phyloP scores from a whole-genome alignment of 2,329 filamentous ascomycete genomes.

The Fonsecaea monophora region DNA sequence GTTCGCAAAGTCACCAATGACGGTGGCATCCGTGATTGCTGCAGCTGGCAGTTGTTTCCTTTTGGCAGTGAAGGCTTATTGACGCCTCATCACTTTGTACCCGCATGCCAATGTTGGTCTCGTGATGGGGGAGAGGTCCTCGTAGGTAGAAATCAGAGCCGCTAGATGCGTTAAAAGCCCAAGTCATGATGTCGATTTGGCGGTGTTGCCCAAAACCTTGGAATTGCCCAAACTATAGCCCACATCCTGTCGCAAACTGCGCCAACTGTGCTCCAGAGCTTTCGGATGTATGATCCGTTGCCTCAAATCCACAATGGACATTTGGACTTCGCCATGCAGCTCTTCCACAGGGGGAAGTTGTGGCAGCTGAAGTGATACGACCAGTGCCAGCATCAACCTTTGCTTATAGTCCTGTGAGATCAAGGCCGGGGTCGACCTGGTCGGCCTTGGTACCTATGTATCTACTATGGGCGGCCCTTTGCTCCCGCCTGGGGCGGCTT shows the following conservation, averaged over 20 bases:
- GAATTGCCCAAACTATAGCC: not conserved
- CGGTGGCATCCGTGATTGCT: conserved; percentile 1
- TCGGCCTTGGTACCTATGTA: not conserved
- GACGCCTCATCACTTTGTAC: not conserved
- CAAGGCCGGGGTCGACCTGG: not conserved
- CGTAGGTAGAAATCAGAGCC: not conserved
- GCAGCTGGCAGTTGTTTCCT: conserved; percentile 2
- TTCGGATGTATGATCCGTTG: not conserved
- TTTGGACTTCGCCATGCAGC: not conserved
- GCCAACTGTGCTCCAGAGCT: not conserved
- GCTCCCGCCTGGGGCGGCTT: not conserved
- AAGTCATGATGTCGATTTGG: conserved; percentile 16
- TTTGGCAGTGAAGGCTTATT: not conserved
- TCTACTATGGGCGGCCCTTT: not conserved
- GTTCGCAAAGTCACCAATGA: not conserved
- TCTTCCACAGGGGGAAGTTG: not conserved
- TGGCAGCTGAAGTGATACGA: conserved; percentile 3
- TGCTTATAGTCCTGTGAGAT: not conserved
- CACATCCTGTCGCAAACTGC: not conserved
- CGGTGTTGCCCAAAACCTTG: not conserved
- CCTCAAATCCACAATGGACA: not conserved
- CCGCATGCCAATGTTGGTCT: conserved; percentile 15
- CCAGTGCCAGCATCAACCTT: not conserved
- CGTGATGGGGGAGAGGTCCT: conserved; percentile 5
- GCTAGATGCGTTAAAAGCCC: not conserved